phyloP scores from a whole-genome alignment of 2,329 filamentous ascomycete genomes.

The Cladophialophora chaetospira region DNA sequence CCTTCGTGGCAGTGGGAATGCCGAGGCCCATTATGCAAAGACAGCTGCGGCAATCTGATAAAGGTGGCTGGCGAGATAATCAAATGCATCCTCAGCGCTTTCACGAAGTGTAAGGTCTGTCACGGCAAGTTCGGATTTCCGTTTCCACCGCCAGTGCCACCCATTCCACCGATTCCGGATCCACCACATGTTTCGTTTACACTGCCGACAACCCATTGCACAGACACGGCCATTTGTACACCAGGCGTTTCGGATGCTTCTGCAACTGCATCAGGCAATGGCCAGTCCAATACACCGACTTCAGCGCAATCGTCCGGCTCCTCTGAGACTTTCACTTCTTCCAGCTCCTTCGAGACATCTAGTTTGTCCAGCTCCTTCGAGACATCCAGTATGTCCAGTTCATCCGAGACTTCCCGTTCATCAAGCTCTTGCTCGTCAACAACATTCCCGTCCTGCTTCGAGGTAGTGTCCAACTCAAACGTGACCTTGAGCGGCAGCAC shows the following conservation, averaged over 20 bases:
- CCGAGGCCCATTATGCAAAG: conserved; percentile 8
- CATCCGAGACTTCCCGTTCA: background rate
- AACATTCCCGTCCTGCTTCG: background rate
- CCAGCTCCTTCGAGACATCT: background rate
- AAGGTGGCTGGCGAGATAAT: background rate
- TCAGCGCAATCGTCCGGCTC: background rate
- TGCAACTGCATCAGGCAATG: background rate
- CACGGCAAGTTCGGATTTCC: conserved; percentile 3
- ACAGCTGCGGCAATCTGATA: background rate
- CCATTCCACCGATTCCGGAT: conserved; percentile 5
- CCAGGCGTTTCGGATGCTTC: background rate
- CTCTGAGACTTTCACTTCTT: background rate
- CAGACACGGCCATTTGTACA: conserved; percentile 3
- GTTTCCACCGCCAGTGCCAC: background rate
- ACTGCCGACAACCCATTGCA: background rate
- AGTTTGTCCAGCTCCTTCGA: background rate
- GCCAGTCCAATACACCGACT: background rate
- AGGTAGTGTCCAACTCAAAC: conserved; percentile 1
- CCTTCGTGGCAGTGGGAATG: conserved; percentile 14
- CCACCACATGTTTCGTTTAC: background rate
- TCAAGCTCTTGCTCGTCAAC: conserved; percentile 3
- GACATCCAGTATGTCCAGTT: background rate
- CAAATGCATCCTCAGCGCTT: conserved; percentile 3
- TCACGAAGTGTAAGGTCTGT: conserved; percentile 1
- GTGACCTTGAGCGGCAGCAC: background rate